These are phyloP conservation scores for Microbotryum scabiosae DNA, from an alignment of 1,284 basidiomycete species.

Conservation along the genomic window DNA sequence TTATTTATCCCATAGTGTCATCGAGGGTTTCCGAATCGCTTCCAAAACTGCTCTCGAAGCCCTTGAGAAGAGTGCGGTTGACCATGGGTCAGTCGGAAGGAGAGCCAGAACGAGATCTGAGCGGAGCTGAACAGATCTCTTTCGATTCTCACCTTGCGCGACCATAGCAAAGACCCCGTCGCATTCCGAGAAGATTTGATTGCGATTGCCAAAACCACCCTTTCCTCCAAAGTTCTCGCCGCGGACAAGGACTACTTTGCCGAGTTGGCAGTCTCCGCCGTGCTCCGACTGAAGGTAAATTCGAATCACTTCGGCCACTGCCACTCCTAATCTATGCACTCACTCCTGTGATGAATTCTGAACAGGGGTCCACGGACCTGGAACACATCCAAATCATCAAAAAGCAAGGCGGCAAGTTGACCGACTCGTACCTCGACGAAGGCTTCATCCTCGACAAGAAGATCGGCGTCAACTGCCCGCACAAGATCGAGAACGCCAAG, in stretches of 20 bases:
- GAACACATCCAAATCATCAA: conserved; percentile 99
- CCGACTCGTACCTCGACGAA: conserved; percentile 96
- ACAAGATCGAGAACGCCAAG: conserved; percentile 87
- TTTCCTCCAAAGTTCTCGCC: conserved; percentile 91
- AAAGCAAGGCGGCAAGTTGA: conserved; percentile 96
- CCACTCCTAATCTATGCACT: background rate
- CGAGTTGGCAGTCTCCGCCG: conserved; percentile 95
- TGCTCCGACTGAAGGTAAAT: conserved; percentile 72
- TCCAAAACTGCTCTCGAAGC: conserved; percentile 76
- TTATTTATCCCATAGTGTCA: conserved; percentile 46
- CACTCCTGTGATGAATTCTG: background rate
- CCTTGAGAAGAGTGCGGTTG: conserved; percentile 68
- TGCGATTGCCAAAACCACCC: conserved; percentile 92
- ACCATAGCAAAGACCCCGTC: conserved; percentile 55
- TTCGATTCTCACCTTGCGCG: background rate
- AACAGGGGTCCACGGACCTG: conserved; percentile 82
- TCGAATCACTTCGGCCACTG: too few relatives aligned
- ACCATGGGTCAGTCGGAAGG: conserved; percentile 59
- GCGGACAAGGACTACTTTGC: conserved; percentile 99
- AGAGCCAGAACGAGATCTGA: background rate
- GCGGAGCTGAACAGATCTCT: conserved; percentile 22
- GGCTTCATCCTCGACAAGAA: conserved; percentile 98
- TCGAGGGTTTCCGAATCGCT: conserved; percentile 96
- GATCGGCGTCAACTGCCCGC: conserved; percentile 90
- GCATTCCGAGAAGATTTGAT: conserved; percentile 82